Evolutionary conservation across 805 yeast genomes (phyloP).

Genomic region (Zygosaccharomyces bailii): DNA sequence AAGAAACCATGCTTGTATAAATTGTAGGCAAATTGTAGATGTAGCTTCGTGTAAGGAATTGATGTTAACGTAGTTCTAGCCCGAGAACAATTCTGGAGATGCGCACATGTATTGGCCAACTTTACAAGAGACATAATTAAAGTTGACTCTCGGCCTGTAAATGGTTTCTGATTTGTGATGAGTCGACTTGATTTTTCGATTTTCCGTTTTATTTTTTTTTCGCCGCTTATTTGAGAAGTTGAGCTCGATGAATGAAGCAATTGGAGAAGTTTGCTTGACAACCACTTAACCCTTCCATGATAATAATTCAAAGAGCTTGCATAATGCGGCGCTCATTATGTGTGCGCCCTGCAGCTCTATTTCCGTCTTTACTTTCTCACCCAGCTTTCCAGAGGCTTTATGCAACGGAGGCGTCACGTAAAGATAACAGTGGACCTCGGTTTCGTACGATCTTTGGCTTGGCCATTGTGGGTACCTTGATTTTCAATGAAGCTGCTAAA

Average conservation of each 20-base stretch:
- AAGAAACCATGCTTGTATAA: constrained; percentile 89
- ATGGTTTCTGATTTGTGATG: not conserved
- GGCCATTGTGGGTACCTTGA: constrained; percentile 44
- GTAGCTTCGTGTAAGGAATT: constrained; percentile 78
- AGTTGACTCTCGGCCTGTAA: not conserved
- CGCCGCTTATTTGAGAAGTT: constrained; percentile 7
- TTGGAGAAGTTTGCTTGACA: not conserved
- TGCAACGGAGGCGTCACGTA: constrained; percentile 2
- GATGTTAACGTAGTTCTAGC: constrained; percentile 72
- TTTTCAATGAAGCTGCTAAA: constrained; percentile 41
- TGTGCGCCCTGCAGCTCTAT: not conserved
- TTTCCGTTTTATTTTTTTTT: constrained; percentile 1
- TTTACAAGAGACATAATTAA: constrained; percentile 77
- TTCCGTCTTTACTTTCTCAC: not conserved
- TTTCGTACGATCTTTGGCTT: constrained; percentile 41
- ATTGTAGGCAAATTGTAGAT: constrained; percentile 77
- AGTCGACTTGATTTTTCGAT: constrained; percentile 9
- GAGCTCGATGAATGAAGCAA: constrained; percentile 1
- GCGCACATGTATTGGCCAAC: constrained; percentile 81
- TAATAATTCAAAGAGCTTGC: not conserved
- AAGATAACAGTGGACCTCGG: constrained; percentile 35
- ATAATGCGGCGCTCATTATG: not conserved
- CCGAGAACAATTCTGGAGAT: constrained; percentile 80
- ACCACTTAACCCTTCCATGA: not conserved
- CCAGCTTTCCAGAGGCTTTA: not conserved